Base-by-base conservation (phyloP, 176 grass and related monocot genomes). In the Secale cereale region DNA sequence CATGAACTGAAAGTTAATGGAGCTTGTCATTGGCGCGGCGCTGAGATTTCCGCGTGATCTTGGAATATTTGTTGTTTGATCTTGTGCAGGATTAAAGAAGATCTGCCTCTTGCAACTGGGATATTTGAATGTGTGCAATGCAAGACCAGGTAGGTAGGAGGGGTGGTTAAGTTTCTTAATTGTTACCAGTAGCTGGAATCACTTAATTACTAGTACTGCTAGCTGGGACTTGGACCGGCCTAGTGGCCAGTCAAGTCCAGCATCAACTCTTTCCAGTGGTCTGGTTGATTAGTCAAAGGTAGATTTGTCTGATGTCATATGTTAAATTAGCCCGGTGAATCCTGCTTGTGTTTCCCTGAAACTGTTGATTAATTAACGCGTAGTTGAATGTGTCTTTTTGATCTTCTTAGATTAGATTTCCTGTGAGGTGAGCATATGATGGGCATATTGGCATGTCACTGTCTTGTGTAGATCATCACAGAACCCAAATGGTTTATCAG, bases 31-130 rank as follows among this genome's bases (percentile, higher is more conserved):
- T 32, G 30, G 81, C 70, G 81, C 76, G 81, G 50, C 69, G 32
- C 50, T 26, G 23, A 81, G 66, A 76, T 67, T 78, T 83, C 19
- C 4, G 61, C 25, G 28, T 68, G 80, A 79, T 75, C 26, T 60
- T 15, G 28, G 84, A 87, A 90, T 80, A 75, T 80, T 79, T 80
- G 69, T 79, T 80, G 69, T 65, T 30, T 45, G 81, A 91, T 87
- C 65, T 66, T 84, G 69, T 61, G 75, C 12, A 78, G 66, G 25
- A 83, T 75, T 43, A 76, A 68, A 45, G 14, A 66, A 86, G 66
- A 50, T 82, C 33, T 81, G 35, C n/a, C 14, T 60, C 60, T 74
- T 78, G 31, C 50, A 75, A 29, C 68, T 57, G 61, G 56, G 65
- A 82, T 62, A 73, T 79, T 33, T 79, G 30, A 64, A 33, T 71